These are phyloP conservation scores for Epichloe gansuensis DNA, from an alignment of 2,329 filamentous ascomycete genomes.

Conservation along the genomic window DNA sequence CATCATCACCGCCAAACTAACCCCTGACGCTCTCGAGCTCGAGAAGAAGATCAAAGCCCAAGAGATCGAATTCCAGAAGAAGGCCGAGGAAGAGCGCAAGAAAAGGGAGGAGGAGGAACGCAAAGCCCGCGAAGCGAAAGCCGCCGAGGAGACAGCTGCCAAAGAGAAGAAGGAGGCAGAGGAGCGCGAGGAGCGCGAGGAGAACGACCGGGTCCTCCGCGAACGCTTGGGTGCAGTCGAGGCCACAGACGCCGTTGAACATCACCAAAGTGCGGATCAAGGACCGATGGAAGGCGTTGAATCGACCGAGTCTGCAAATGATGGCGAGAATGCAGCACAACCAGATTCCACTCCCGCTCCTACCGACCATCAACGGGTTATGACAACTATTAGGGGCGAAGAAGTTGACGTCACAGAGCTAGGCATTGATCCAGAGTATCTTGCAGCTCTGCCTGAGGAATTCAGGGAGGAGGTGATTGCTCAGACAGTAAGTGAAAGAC, in stretches of 20 bases:
- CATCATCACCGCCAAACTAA: slow-evolving; percentile 58
- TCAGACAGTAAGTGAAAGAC: slow-evolving; percentile 71
- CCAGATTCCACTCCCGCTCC: slow-evolving; percentile 8
- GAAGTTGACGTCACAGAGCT: slow-evolving; percentile 88
- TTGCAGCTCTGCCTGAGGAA: slow-evolving; percentile 95
- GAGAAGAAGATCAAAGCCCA: slow-evolving; percentile 58
- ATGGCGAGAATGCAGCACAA: slow-evolving; percentile 18
- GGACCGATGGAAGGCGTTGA: slow-evolving; percentile 72
- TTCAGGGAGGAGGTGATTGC: slow-evolving; percentile 93
- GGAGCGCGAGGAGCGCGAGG: slow-evolving; percentile 58
- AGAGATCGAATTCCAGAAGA: slow-evolving; percentile 38
- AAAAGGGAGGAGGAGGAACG: slow-evolving; percentile 54
- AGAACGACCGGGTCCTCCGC: slow-evolving; percentile 18
- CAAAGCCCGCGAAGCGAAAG: slow-evolving; percentile 55
- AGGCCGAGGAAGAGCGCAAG: slow-evolving; percentile 45
- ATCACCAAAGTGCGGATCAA: slow-evolving; percentile 10
- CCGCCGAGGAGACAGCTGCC: slow-evolving; percentile 54
- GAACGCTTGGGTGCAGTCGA: slow-evolving; percentile 42
- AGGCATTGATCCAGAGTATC: slow-evolving; percentile 87
- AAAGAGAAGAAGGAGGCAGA: slow-evolving; percentile 60
- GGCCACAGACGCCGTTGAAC: slow-evolving; percentile 29
- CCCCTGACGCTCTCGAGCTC: slow-evolving; percentile 73
- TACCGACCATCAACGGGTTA: slow-evolving; percentile 42
- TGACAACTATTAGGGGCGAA: slow-evolving; percentile 73
- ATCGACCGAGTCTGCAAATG: slow-evolving; percentile 26